A percentile compares a stretch with the other conserved stretches of the same genome.
Conservation (phyloP, 2,329 filamentous ascomycete genomes). For the Fusarium miscanthi region DNA sequence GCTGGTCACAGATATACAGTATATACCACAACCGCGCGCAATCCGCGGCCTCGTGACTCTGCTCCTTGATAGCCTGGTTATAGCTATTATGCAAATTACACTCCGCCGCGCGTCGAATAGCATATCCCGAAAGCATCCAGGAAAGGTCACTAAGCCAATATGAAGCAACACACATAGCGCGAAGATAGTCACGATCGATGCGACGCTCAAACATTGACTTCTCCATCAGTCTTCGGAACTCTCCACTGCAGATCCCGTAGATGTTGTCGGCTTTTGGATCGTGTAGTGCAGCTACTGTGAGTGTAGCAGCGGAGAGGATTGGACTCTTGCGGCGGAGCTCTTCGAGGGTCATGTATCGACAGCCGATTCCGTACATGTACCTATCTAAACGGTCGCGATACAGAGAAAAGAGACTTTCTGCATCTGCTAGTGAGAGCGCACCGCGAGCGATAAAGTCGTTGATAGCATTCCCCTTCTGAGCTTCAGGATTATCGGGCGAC, state of each 20-base stretch:
- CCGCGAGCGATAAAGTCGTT: conserved; percentile 55
- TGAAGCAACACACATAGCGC: conserved; percentile 69
- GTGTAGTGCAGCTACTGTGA: conserved; percentile 69
- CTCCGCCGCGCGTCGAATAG: conserved; percentile 61
- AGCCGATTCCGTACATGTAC: conserved; percentile 64
- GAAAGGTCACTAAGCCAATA: conserved; percentile 73
- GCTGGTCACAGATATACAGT: conserved; percentile 70
- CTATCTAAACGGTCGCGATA: conserved; percentile 64
- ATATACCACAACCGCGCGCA: conserved; percentile 70
- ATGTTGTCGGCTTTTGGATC: conserved; percentile 64
- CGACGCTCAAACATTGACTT: conserved; percentile 54
- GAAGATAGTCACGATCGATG: conserved; percentile 62
- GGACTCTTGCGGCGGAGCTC: conserved; percentile 66
- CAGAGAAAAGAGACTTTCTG: conserved; percentile 62
- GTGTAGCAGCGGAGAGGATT: conserved; percentile 65
- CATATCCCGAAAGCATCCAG: conserved; percentile 69
- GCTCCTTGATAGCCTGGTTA: conserved; percentile 52
- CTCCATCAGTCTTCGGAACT: conserved; percentile 67
- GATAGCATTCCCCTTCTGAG: conserved; percentile 37
- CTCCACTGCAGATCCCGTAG: conserved; percentile 65
- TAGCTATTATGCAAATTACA: conserved; percentile 58
- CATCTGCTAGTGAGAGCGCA: conserved; percentile 58
- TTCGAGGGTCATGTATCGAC: conserved; percentile 61
- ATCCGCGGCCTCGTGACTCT: conserved; percentile 59
- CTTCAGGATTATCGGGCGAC: conserved; percentile 47